phyloP scores from a whole-genome alignment of 1,284 basidiomycete genomes.

The Leccinum pachyderme region DNA sequence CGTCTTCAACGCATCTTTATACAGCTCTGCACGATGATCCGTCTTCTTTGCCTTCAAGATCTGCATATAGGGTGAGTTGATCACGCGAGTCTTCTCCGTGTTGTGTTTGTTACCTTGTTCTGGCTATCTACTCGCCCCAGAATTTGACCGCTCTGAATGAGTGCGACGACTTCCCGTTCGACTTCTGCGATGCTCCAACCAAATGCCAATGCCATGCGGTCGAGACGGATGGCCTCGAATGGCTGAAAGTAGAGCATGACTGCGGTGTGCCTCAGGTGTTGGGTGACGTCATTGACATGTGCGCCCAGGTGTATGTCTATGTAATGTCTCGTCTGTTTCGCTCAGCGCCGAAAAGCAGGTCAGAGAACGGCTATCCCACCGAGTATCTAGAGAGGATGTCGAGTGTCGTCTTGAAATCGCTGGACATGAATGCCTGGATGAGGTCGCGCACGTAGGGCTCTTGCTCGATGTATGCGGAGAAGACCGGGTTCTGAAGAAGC shows the following conservation, averaged over 20 bases:
- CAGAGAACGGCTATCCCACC: conserved; percentile 43
- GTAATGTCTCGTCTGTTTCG: conserved; percentile 61
- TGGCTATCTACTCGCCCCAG: conserved; percentile 78
- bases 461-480: conserved; percentile 78
- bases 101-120: conserved; percentile 57
- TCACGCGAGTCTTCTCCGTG: not conserved
- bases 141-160: conserved; percentile 75
- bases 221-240: conserved; percentile 76
- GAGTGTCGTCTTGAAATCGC: conserved; percentile 78
- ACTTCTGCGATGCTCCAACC: conserved; percentile 74
- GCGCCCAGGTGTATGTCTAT: conserved; percentile 72
- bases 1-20: conserved; percentile 68
- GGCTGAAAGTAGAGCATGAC: conserved; percentile 85
- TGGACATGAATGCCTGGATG: conserved; percentile 77
- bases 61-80: conserved; percentile 34
- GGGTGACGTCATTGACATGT: conserved; percentile 61
- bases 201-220: conserved; percentile 79
- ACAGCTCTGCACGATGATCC: conserved; percentile 72
- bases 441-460: conserved; percentile 84
- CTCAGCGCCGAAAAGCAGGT: not conserved
- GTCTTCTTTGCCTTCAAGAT: conserved; percentile 72
- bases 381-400: conserved; percentile 70
- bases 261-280: conserved; percentile 66
- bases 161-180: conserved; percentile 64
- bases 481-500: conserved; percentile 67